Evolutionary conservation across 23 red algal genomes (phyloP).

Genomic region (Gracilaria gracilis): DNA sequence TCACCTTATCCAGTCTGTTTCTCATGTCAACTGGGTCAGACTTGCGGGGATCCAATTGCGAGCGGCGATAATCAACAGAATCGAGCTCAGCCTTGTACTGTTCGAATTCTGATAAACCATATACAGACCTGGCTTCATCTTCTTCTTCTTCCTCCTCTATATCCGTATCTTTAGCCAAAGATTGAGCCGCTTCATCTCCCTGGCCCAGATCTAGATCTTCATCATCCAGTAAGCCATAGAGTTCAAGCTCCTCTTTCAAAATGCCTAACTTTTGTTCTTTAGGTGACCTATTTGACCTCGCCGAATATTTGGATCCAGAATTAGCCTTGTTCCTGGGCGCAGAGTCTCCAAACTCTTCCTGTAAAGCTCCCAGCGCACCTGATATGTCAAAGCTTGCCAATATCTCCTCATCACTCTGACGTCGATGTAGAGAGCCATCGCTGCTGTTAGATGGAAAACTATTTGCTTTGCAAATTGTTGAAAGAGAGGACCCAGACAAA

Average conservation of each 20-base stretch:
- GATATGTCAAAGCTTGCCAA: neutral
- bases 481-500: neutral
- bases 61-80: neutral
- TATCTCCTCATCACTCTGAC: neutral
- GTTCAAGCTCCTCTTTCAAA: conserved; percentile 17
- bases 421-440: neutral
- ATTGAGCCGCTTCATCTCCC: neutral
- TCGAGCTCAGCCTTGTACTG: neutral
- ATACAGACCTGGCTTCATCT: neutral
- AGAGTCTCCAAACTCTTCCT: neutral
- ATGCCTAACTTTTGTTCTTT: neutral
- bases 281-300: neutral
- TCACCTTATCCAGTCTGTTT: conserved; percentile 4
- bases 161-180: neutral
- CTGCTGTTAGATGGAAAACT: neutral
- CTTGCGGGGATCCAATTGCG: conserved; percentile 24
- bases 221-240: neutral
- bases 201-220: neutral
- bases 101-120: neutral
- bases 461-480: neutral
- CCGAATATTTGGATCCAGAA: neutral
- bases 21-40: neutral
- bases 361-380: neutral
- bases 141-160: neutral
- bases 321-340: neutral